Base-by-base conservation (phyloP, 768 basidiomycete genomes). In the Serendipita sp. region DNA sequence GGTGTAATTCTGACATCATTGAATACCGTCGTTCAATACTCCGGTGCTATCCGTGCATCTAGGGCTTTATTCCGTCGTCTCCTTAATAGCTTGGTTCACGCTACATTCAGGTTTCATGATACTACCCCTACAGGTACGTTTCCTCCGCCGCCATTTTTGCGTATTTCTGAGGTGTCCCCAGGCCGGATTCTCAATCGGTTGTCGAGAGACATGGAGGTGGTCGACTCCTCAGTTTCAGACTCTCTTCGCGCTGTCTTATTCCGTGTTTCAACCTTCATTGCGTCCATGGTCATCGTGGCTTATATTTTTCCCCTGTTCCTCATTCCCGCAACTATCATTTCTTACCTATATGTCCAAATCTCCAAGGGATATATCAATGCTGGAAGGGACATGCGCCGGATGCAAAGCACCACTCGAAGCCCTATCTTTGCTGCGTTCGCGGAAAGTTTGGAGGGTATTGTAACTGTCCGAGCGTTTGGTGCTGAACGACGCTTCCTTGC, bases 21-120 rank as follows among this genome's bases (percentile, higher is more conserved):
- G 16, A 8, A 47, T 15, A 38, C 24, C 5, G 30, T 58, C 11
- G 37, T 63, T 13, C 65, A 67, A 63, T 67, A 54, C 45, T 82
- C 81, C 0, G 87, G 85, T 38, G 82, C 82, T 2, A 70, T 81
- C 65, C 72, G 78, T 62, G 80, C 73, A 5, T 75, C 74, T 38
- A 69, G 73, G 45, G 67, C 72, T 2, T 68, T 76, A 38, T 67
- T 67, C 10, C 47, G 10, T 15, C 65, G 45, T 5, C 54, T 71
- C 58, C 66, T 71, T 3, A 45, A 63, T 11, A 63, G 63, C 5
- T 69, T 71, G 13, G 56, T 71, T 15, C 67, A 66, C 1, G 68
- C 71, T 3, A 67, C 71, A 0, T 66, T 69, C 15, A 66, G 71
- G 18, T 71, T 68, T 63, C 65, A 68, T 63, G 71, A 71, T 38